Percentiles rank a stretch among this genome's conserved stretches.
Conservation (phyloP, 768 basidiomycete species). For the Hirschioporus abietinus region DNA sequence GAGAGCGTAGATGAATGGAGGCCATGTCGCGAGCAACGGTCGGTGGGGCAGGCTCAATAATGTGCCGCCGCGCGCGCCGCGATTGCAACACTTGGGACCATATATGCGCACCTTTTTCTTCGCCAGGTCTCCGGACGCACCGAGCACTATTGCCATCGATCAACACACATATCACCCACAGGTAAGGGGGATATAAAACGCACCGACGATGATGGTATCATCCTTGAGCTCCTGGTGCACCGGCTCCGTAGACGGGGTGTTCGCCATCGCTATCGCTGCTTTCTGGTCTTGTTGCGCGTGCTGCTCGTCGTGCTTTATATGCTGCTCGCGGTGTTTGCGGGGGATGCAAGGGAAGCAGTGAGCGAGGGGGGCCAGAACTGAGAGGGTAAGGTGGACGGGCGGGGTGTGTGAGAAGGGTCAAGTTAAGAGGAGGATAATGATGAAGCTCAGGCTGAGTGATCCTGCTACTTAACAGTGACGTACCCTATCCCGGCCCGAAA, state of each 20-base stretch:
- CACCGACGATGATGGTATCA: constrained; percentile 87
- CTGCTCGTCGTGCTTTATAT: background rate
- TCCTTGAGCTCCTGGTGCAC: constrained; percentile 68
- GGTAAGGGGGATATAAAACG: constrained; percentile 26
- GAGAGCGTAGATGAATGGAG: background rate
- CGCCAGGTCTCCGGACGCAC: constrained; percentile 95
- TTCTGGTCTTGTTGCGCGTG: background rate
- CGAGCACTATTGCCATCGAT: constrained; percentile 58
- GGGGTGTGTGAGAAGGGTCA: constrained; percentile 4
- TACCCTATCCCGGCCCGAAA: background rate
- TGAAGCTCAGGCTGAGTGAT: constrained; percentile 2
- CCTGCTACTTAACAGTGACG: background rate
- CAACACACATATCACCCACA: constrained; percentile 1
- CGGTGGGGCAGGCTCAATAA: background rate
- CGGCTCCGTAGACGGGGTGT: constrained; percentile 87
- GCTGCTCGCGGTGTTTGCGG: background rate
- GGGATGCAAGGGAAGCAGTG: background rate
- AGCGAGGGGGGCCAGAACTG: background rate
- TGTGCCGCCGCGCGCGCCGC: background rate
- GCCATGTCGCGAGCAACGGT: background rate
- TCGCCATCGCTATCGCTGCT: background rate
- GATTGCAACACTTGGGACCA: background rate
- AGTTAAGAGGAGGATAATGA: background rate
- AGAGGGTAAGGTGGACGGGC: too few relatives aligned
- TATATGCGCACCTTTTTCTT: constrained; percentile 81